A percentile compares a stretch with the other conserved stretches of the same genome.
phyloP scores from a whole-genome alignment of 345 rosid genomes.

The Eucalyptus cladocalyx region DNA sequence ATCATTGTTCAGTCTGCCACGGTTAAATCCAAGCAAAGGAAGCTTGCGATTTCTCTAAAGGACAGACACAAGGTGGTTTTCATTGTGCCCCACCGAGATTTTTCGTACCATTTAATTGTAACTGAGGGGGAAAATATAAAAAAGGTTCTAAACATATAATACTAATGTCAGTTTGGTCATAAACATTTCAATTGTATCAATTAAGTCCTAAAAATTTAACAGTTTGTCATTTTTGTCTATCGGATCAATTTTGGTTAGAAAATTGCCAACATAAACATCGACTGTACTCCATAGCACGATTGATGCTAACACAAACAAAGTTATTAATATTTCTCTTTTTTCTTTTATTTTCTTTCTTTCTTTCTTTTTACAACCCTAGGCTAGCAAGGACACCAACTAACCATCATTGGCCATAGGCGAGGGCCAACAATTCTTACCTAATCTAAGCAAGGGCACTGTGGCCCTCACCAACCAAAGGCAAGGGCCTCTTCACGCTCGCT shows the following conservation, averaged over 20 bases:
- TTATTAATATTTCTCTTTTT: no score
- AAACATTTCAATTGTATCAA: fast-evolving
- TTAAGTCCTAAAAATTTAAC: no score
- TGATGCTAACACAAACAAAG: no score
- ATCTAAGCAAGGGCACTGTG: neutral
- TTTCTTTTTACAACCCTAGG: neutral
- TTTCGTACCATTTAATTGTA: neutral
- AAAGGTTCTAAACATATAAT: no score
- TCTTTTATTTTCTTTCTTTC: no score
- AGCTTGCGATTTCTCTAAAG: neutral
- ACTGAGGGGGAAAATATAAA: fast-evolving
- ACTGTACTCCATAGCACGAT: fast-evolving
- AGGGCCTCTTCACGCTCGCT: neutral
- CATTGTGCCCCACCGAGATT: neutral
- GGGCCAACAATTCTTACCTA: neutral
- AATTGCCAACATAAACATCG: fast-evolving
- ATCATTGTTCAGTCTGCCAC: neutral
- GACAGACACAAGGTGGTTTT: neutral
- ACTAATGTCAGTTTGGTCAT: fast-evolving
- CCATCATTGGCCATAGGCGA: neutral
- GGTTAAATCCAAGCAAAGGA: neutral
- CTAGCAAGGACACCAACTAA: neutral
- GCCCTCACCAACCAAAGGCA: neutral
- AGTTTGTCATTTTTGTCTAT: neutral
- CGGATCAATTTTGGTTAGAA: no score